Percentiles rank a stretch among this genome's conserved stretches.
Evolutionary conservation across 441 rosid genomes (phyloP).

Genomic region (Jatropha multifida): DNA sequence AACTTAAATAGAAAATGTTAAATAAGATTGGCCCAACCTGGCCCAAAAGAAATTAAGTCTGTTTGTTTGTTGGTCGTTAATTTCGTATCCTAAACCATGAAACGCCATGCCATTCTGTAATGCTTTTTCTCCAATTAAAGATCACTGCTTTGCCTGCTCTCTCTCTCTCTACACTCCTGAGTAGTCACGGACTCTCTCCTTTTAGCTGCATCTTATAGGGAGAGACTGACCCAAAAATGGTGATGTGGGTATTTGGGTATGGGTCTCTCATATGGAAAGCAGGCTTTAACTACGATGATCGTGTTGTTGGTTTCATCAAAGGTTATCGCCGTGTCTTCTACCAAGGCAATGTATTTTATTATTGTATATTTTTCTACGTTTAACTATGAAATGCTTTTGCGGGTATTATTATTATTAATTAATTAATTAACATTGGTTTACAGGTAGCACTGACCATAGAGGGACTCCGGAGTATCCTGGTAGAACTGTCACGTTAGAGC

Average conservation of each 20-base stretch:
- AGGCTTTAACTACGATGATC: constrained; percentile 67
- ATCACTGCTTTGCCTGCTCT: too few relatives aligned
- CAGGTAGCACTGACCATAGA: constrained; percentile 94
- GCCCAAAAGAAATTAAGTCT: background rate
- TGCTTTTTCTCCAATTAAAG: background rate
- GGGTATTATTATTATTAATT: background rate
- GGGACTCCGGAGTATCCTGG: constrained; percentile 84
- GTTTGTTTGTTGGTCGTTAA: background rate
- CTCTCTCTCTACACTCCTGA: too few relatives aligned
- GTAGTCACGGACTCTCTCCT: too few relatives aligned
- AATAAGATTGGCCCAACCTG: background rate
- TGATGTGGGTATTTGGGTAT: constrained; percentile 89
- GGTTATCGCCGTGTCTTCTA: constrained; percentile 81
- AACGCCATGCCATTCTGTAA: background rate
- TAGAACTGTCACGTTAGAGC: constrained; percentile 81
- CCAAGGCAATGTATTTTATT: constrained; percentile 49
- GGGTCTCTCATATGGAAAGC: constrained; percentile 88
- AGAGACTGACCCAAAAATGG: constrained; percentile 38
- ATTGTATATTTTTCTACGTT: background rate
- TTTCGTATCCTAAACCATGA: background rate
- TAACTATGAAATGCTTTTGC: background rate
- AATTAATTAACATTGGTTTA: background rate
- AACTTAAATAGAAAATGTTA: background rate
- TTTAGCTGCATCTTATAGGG: too few relatives aligned
- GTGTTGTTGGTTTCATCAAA: constrained; percentile 77